Evolutionary conservation across 805 yeast species (phyloP).

Genomic region (Lachancea sp.): DNA sequence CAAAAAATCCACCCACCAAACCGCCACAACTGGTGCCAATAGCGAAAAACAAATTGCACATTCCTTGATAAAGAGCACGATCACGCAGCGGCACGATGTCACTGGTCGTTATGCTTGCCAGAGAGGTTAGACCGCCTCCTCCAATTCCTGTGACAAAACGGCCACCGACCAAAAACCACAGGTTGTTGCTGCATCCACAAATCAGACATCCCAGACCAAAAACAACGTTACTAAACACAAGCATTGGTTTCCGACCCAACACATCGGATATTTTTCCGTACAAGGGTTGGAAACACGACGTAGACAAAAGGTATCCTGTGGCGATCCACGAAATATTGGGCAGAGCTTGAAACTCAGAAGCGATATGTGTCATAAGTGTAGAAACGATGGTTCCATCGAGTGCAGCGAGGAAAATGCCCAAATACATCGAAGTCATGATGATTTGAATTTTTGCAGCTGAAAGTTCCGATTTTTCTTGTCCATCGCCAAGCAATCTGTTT

Average conservation of each 20-base stretch:
- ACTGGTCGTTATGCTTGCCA: constrained; percentile 67
- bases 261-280: constrained; percentile 68
- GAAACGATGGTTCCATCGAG: constrained; percentile 64
- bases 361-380: constrained; percentile 56
- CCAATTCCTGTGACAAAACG: constrained; percentile 79
- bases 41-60: constrained; percentile 70
- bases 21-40: constrained; percentile 75
- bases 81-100: constrained; percentile 73
- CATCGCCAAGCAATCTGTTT: neutral
- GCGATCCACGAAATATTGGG: constrained; percentile 69
- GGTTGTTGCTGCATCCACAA: constrained; percentile 46
- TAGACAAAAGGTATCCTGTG: constrained; percentile 58
- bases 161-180: constrained; percentile 44
- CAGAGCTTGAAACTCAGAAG: constrained; percentile 60
- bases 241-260: constrained; percentile 54
- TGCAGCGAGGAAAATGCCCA: constrained; percentile 53
- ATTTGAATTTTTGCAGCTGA: constrained; percentile 21
- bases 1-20: constrained; percentile 52
- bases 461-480: constrained; percentile 1
- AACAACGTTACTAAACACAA: constrained; percentile 46
- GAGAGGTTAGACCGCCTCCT: constrained; percentile 77
- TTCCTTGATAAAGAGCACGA: constrained; percentile 78
- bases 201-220: constrained; percentile 54
- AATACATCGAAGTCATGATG: constrained; percentile 39
- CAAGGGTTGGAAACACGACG: constrained; percentile 68